A percentile compares a stretch with the other conserved stretches of the same genome.
Evolutionary conservation across 352 stramenopile species (phyloP).

Genomic region (Phytophthora megakarya): DNA sequence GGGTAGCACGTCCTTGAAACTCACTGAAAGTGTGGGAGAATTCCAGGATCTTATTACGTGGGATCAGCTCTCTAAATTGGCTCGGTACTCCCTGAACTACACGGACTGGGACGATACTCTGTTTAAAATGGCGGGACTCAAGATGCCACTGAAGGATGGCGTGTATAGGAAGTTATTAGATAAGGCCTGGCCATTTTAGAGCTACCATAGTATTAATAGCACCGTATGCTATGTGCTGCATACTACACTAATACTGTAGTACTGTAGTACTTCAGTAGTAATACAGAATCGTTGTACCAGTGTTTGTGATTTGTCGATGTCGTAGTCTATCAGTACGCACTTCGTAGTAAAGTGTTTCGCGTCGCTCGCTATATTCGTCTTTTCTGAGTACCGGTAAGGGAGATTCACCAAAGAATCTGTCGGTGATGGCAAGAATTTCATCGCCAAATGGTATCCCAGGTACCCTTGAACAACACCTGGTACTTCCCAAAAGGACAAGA

Average conservation of each 20-base stretch:
- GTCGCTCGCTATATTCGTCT: too few relatives aligned
- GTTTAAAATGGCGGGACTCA: conserved; percentile 13
- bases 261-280: conserved; percentile 12
- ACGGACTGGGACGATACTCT: conserved; percentile 31
- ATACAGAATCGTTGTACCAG: conserved; percentile 15
- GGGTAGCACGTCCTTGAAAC: conserved; percentile 26
- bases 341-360: too few relatives aligned
- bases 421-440: too few relatives aligned
- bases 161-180: conserved; percentile 27
- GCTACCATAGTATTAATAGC: conserved; percentile 6
- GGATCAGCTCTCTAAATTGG: conserved; percentile 28
- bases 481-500: too few relatives aligned
- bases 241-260: too few relatives aligned
- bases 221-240: too few relatives aligned
- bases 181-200: conserved; percentile 32
- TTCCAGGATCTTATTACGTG: conserved; percentile 36
- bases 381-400: too few relatives aligned
- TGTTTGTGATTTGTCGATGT: background rate
- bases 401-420: too few relatives aligned
- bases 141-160: conserved; percentile 32
- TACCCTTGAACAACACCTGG: too few relatives aligned
- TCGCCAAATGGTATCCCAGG: too few relatives aligned
- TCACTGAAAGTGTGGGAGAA: conserved; percentile 27
- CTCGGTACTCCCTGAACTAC: conserved; percentile 27
- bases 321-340: background rate